Base-by-base conservation (phyloP, 1,284 basidiomycete genomes). In the Macrocybe sp. region DNA sequence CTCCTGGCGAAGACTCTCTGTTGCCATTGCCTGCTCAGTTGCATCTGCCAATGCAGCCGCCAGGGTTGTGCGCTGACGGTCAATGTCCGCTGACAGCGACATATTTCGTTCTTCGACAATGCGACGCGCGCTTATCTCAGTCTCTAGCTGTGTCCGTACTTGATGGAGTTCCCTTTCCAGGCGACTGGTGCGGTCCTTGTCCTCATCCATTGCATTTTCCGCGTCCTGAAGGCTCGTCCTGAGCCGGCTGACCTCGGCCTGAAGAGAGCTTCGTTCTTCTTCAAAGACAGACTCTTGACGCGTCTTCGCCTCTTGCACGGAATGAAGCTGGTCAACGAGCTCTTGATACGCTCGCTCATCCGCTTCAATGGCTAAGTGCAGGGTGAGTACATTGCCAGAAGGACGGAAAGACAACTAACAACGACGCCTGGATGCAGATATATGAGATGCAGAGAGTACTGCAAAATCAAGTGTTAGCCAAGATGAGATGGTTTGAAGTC, bases 381-480 rank as follows among this genome's bases (percentile, higher is more conserved):
- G 30, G 31, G 51, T 57, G 40, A 45, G 33, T 33, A 44, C 28
- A 45, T 37, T 48, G 38, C 47, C 41, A 28, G 45, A 14, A 42
- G 34, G 41, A 41, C 37, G 51, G 37, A 36, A 35, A 49, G 33
- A 37, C 41, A 35, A 76, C 83, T 61, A 67, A 89, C 85, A 78
- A 51, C 84, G 78, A 56, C 84, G 73, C 40, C 83, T 75, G 48
- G 85, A 84, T 34, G 74, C 69, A 7, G 79, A 76, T 47, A 88
- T 58, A 16, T 85, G 70, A 8, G 87, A 89, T 37, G 82, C 73
- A 12, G 88, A 90, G 33, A 90, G 70, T 33, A 90, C 88, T 89
- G 43, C 10, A 52, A 48, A 45, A 22, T 22, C 32, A n/a, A 22
- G 47, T 45, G 41, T 44, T 30, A 41, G 44, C 44, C 29, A 39